Base-by-base conservation (phyloP, 164 flowering plant species). In the Chimonanthus salicifolius region DNA sequence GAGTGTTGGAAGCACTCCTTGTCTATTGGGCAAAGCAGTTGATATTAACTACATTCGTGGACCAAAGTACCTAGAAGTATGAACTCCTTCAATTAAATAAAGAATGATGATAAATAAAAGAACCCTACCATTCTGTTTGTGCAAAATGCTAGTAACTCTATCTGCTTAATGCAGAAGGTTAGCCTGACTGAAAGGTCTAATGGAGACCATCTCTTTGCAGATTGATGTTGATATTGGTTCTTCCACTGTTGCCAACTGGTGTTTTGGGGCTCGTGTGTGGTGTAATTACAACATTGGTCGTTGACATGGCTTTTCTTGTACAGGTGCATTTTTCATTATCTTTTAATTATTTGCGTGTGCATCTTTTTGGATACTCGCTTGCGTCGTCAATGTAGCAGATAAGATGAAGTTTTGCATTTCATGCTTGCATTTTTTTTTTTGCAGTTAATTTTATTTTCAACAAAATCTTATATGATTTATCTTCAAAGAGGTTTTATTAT, bases 1-100 rank as follows among this genome's bases (percentile, higher is more conserved):
- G 82, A 96, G 99, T 87, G 99, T 94, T 82, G 99, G 99, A 74
- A 90, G 97, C 79, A 92, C 97, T 20, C 99, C 99, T 67, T 96
- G 99, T 83, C 81, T 96, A 65, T 76, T 96, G 72, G 98, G 99
- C 21, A 96, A 94, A 82, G 98, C 98, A 69, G 97, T 96, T 76
- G 99, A 96, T 79, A 94, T 98, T 84, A 96, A 87, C 83, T 96
- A 96, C 80, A 92, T 94, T 67, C 97, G 97, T 43, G 94, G 91
- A 77, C 85, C 94, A 2, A 89, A 87, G 20, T 96, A 96, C 81
- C 80, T 94, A 68, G 99, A 96, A 84, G 99, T 96, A 86, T 81
- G 75, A 58, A 74, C 33, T 1, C 8, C 60, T 54, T 33, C 33
- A 33, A 33, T 33, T 33, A 33, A 64, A 6, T 64, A 33, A 33